Percentiles rank a stretch among this genome's conserved stretches.
These are phyloP conservation scores for Metschnikowia noctiluminum DNA, from an alignment of 805 yeast species.

Conservation along the genomic window DNA sequence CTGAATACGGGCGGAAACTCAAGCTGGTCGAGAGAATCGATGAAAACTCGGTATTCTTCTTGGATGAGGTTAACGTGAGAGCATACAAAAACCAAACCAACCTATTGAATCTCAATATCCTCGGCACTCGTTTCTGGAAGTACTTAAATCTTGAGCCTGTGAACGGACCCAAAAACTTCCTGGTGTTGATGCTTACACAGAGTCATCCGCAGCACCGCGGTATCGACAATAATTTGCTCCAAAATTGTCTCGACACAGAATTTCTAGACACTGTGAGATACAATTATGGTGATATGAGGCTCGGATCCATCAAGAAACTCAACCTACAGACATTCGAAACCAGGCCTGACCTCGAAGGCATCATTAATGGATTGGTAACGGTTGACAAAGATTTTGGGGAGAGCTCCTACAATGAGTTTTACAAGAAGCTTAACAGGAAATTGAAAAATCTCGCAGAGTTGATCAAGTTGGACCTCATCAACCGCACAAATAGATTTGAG, in stretches of 20 bases:
- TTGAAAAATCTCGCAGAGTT: slow-evolving; percentile 33
- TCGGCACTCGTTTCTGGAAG: slow-evolving; percentile 54
- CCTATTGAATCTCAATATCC: slow-evolving; percentile 43
- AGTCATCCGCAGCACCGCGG: not conserved
- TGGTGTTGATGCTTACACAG: slow-evolving; percentile 46
- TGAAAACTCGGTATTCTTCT: slow-evolving; percentile 19
- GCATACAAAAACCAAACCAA: slow-evolving; percentile 33
- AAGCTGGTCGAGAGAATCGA: slow-evolving; percentile 10
- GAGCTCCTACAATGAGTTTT: slow-evolving; percentile 25
- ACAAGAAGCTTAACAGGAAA: slow-evolving; percentile 28
- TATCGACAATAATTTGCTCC: not conserved
- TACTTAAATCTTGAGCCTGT: slow-evolving; percentile 55
- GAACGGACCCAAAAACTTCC: slow-evolving; percentile 48
- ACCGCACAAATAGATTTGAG: slow-evolving; percentile 39
- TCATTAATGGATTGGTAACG: slow-evolving; percentile 27
- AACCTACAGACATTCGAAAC: slow-evolving; percentile 26
- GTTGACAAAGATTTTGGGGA: slow-evolving; percentile 21
- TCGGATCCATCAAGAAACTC: slow-evolving; percentile 44
- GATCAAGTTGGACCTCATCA: slow-evolving; percentile 37
- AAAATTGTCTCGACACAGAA: not conserved
- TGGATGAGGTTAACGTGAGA: slow-evolving; percentile 26
- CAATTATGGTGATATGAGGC: slow-evolving; percentile 45
- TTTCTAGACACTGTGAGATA: slow-evolving; percentile 43
- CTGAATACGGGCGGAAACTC: too few species aligned
- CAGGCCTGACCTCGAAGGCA: slow-evolving; percentile 27